These are phyloP conservation scores for Beta macrorhiza DNA, from an alignment of 179 eudicot genomes.

Conservation along the genomic window DNA sequence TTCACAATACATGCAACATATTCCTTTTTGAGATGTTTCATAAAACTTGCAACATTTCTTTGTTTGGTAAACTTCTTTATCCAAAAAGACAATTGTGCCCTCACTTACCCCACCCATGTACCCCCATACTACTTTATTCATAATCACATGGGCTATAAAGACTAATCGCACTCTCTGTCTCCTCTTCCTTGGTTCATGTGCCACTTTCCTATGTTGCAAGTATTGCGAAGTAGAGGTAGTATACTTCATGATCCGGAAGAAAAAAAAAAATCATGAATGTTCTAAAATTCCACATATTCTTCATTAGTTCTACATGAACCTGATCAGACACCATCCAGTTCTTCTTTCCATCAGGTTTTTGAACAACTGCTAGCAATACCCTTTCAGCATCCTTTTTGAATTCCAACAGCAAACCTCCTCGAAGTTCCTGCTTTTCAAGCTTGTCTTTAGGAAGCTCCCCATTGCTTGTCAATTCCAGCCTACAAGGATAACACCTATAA, in stretches of 20 bases:
- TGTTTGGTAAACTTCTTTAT: too few species aligned
- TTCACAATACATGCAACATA: too few species aligned
- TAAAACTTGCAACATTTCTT: too few species aligned
- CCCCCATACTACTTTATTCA: too few species aligned
- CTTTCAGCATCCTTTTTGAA: slow-evolving; percentile 90
- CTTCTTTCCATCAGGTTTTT: slow-evolving; percentile 86
- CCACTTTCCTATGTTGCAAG: too few species aligned
- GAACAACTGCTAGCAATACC: slow-evolving; percentile 79
- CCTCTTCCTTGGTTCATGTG: too few species aligned
- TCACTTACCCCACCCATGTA: too few species aligned
- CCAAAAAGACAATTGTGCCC: too few species aligned
- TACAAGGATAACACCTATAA: slow-evolving; percentile 31
- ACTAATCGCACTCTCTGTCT: too few species aligned
- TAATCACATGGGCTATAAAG: too few species aligned
- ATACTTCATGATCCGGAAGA: background rate
- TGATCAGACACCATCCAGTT: slow-evolving; percentile 98
- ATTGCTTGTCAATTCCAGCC: slow-evolving; percentile 52
- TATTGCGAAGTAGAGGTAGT: too few species aligned
- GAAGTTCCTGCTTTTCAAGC: slow-evolving; percentile 51
- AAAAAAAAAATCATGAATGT: slow-evolving; percentile 17
- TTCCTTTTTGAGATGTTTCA: too few species aligned
- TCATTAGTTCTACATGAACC: slow-evolving; percentile 49
- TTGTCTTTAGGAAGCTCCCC: slow-evolving; percentile 56
- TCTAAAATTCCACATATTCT: slow-evolving; percentile 35
- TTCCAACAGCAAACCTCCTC: slow-evolving; percentile 72